Evolutionary conservation across 345 rosid genomes (phyloP).

Genomic region (Ricinus communis): DNA sequence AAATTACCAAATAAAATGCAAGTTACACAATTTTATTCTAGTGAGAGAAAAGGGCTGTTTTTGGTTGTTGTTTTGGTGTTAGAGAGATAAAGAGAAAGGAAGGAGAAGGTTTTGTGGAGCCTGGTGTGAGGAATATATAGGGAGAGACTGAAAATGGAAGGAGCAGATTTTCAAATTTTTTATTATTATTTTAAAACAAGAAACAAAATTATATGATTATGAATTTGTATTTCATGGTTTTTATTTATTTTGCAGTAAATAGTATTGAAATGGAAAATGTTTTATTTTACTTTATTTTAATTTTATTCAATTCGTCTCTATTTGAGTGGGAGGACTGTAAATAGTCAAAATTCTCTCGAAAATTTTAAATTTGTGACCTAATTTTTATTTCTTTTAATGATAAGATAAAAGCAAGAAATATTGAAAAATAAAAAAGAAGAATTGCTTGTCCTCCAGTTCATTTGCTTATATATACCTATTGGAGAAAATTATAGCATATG

Average conservation of each 20-base stretch:
- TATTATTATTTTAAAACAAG: neutral
- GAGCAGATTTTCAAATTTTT: conserved; percentile 4
- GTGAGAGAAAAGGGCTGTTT: conserved; percentile 14
- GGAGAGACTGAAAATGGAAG: conserved; percentile 29
- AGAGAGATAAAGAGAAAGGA: conserved; percentile 16
- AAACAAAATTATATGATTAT: neutral
- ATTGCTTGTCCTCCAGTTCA: neutral
- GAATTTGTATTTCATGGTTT: conserved; percentile 6
- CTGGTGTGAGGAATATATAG: conserved; percentile 43
- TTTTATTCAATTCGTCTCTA: neutral
- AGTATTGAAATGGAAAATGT: neutral
- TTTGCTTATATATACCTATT: conserved; percentile 8
- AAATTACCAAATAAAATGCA: conserved; percentile 34
- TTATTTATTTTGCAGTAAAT: neutral
- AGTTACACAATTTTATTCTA: conserved; percentile 14
- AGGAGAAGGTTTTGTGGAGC: conserved; percentile 10
- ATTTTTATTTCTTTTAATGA: too few species aligned
- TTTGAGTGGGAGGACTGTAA: too few species aligned
- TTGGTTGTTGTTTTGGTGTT: neutral
- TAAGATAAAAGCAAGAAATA: neutral
- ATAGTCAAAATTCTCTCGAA: too few species aligned
- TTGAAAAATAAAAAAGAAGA: neutral
- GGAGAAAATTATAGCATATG: neutral
- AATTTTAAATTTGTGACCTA: too few species aligned
- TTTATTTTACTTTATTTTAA: neutral